Evolutionary conservation across 306 rosid genomes (phyloP).

Genomic region (Castanopsis chinensis): DNA sequence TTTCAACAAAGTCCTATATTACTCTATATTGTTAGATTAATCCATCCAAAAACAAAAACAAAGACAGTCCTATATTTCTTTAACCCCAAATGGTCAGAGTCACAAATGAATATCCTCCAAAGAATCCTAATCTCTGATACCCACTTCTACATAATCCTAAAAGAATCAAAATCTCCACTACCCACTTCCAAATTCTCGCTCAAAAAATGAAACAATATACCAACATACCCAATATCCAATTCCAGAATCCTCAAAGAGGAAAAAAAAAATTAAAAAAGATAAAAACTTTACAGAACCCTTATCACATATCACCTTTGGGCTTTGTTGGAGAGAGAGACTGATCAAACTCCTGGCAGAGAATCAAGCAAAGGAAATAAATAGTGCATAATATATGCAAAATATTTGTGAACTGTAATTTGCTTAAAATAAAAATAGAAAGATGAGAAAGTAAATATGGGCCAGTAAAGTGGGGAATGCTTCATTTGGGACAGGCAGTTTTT

Average conservation of each 20-base stretch:
- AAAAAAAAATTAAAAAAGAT: neutral
- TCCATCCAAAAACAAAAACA: neutral
- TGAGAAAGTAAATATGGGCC: conserved; percentile 1
- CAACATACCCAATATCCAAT: neutral
- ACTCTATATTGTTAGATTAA: neutral
- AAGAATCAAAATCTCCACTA: conserved; percentile 19
- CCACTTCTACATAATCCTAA: conserved; percentile 24
- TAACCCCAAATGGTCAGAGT: conserved; percentile 12
- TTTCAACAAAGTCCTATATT: conserved; percentile 3
- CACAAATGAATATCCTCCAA: neutral
- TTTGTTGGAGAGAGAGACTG: conserved; percentile 22
- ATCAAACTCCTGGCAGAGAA: neutral
- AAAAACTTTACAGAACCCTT: conserved; percentile 26
- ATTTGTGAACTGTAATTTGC: conserved; percentile 21
- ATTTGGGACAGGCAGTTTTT: conserved; percentile 12
- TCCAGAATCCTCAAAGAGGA: neutral
- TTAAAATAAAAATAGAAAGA: conserved; percentile 22
- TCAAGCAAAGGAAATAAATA: neutral
- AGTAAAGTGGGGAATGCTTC: conserved; percentile 4
- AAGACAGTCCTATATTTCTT: neutral
- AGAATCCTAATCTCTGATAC: conserved; percentile 19
- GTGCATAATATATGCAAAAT: neutral
- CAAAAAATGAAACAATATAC: conserved; percentile 10
- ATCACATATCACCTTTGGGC: conserved; percentile 4
- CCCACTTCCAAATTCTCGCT: neutral